These are phyloP conservation scores for Wickerhamiella hasegawae DNA, from an alignment of 805 yeast species.

Conservation along the genomic window DNA sequence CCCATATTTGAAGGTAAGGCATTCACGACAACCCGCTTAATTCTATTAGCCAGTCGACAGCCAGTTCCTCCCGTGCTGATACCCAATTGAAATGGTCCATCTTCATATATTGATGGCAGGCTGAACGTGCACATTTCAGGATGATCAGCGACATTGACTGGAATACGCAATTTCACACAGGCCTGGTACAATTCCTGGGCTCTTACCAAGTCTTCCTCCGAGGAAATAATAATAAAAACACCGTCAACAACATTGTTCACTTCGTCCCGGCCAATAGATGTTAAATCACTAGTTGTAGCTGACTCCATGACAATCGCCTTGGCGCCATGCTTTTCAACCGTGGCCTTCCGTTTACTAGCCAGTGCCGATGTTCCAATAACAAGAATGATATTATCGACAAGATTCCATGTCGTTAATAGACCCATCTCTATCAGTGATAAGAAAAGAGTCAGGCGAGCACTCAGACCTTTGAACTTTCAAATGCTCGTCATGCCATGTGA, in stretches of 20 bases:
- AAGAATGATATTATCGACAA: constrained; percentile 1
- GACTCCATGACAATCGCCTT: constrained; percentile 3
- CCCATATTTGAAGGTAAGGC: constrained; percentile 57
- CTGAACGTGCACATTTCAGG: constrained; percentile 63
- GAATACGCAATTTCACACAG: constrained; percentile 55
- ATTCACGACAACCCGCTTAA: constrained; percentile 50
- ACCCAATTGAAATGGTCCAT: constrained; percentile 67
- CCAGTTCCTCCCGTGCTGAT: constrained; percentile 81
- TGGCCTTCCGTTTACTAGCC: constrained; percentile 4
- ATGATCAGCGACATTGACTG: constrained; percentile 64
- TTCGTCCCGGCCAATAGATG: constrained; percentile 40
- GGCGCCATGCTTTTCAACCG: constrained; percentile 12
- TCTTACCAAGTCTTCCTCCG: constrained; percentile 5
- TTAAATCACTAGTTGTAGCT: constrained; percentile 27
- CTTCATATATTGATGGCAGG: constrained; percentile 49
- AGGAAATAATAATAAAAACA: constrained; percentile 39
- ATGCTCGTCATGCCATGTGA: too few relatives aligned
- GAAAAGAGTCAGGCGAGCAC: too few relatives aligned
- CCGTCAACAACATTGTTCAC: constrained; percentile 56
- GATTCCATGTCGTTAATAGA: not conserved
- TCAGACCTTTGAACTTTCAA: too few relatives aligned
- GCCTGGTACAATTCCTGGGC: constrained; percentile 29
- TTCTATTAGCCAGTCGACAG: constrained; percentile 66
- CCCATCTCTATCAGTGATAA: too few relatives aligned
- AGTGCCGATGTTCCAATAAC: constrained; percentile 5